Evolutionary conservation across 306 rosid species (phyloP).

Genomic region (Fagus sylvatica): DNA sequence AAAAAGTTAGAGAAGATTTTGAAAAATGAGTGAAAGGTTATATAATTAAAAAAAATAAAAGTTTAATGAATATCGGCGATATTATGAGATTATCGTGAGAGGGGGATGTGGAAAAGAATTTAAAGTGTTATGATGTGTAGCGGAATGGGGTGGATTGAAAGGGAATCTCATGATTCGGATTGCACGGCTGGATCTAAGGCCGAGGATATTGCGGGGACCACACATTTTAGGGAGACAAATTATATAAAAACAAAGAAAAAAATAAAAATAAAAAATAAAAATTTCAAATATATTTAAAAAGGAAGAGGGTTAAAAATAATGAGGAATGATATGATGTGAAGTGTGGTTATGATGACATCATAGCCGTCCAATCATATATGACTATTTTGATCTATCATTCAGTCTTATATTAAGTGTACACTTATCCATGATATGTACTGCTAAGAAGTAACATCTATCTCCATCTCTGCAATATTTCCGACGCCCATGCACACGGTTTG

Average conservation of each 20-base stretch:
- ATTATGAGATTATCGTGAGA: neutral
- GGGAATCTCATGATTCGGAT: constrained; percentile 71
- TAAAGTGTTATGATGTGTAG: constrained; percentile 51
- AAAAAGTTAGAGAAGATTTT: no score
- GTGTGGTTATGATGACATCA: constrained; percentile 65
- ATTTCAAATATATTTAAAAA: no score
- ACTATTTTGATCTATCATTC: constrained; percentile 42
- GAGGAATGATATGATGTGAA: constrained; percentile 48
- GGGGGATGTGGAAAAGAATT: neutral
- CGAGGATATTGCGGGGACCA: constrained; percentile 51
- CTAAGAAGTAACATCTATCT: neutral
- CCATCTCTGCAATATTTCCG: neutral
- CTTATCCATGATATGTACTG: constrained; percentile 1
- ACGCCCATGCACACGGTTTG: no score
- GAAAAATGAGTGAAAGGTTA: no score
- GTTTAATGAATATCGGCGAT: no score
- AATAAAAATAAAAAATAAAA: neutral
- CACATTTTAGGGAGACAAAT: constrained; percentile 1
- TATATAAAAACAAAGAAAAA: neutral
- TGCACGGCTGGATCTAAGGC: constrained; percentile 70
- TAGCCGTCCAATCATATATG: constrained; percentile 72
- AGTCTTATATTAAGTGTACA: neutral
- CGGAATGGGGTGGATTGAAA: constrained; percentile 35
- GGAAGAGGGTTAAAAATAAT: constrained; percentile 10
- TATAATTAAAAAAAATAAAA: no score